A percentile compares a stretch with the other conserved stretches of the same genome.
Evolutionary conservation across 2,329 filamentous ascomycete genomes (phyloP).

Genomic region (Chlorencoelia australis): DNA sequence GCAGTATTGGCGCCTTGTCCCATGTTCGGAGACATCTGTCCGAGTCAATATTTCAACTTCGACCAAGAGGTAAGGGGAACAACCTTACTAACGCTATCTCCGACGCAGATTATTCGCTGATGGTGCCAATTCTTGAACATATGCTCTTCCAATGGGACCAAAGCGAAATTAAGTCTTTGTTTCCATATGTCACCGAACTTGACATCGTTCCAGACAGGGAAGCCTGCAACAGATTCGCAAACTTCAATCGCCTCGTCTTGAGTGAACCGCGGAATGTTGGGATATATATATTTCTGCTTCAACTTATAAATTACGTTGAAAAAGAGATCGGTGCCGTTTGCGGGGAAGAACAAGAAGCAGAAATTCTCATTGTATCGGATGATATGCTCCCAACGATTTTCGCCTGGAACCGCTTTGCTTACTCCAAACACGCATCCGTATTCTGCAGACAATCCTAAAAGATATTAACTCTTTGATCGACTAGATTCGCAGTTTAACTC

Average conservation of each 20-base stretch:
- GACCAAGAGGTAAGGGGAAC: too few relatives aligned
- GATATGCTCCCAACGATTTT: constrained; percentile 10
- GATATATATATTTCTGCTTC: background rate
- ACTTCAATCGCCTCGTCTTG: constrained; percentile 1
- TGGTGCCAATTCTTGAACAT: constrained; percentile 12
- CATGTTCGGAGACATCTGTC: constrained; percentile 4
- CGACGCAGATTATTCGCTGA: constrained; percentile 14
- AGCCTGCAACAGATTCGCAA: background rate
- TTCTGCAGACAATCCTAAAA: constrained; percentile 19
- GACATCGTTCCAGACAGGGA: constrained; percentile 2
- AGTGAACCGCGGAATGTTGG: constrained; percentile 1
- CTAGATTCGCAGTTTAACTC: too few relatives aligned
- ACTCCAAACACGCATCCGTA: constrained; percentile 21
- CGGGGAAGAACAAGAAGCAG: background rate
- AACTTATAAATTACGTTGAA: constrained; percentile 4
- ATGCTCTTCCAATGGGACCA: constrained; percentile 3
- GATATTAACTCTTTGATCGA: too few relatives aligned
- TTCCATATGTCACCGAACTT: constrained; percentile 3
- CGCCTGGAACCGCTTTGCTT: constrained; percentile 5
- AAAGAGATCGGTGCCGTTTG: constrained; percentile 6
- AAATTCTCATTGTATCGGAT: constrained; percentile 1
- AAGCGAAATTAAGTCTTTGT: background rate
- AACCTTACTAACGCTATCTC: constrained; percentile 15
- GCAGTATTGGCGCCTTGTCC: constrained; percentile 33
- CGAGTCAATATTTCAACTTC: too few relatives aligned